Evolutionary conservation across 2,329 filamentous ascomycete genomes (phyloP).

Genomic region (Chrysoporthe puriensis): DNA sequence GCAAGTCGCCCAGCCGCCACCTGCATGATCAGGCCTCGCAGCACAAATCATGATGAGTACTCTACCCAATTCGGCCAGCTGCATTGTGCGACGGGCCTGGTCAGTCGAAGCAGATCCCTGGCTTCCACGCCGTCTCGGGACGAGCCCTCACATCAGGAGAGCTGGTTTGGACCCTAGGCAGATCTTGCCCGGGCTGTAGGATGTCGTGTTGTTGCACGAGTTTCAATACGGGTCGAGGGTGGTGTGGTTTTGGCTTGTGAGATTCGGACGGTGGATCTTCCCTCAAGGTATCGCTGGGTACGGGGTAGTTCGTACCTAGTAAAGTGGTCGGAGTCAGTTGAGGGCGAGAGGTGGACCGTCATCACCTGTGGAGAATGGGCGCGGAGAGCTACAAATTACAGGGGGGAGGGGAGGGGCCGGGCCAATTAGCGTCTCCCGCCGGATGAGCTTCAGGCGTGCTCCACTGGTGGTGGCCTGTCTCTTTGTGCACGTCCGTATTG

Average conservation of each 20-base stretch:
- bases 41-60: slow-evolving; percentile 1
- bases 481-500: slow-evolving; percentile 7
- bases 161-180: slow-evolving; percentile 8
- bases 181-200: slow-evolving; percentile 4
- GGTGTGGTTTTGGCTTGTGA: slow-evolving; percentile 5
- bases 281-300: neutral
- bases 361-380: neutral
- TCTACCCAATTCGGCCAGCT: slow-evolving; percentile 23
- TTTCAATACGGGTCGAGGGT: slow-evolving; percentile 12
- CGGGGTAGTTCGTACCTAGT: neutral
- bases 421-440: neutral
- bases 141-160: slow-evolving; percentile 2
- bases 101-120: slow-evolving; percentile 14
- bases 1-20: neutral
- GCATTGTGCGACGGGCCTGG: slow-evolving; percentile 27
- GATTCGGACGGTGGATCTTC: neutral
- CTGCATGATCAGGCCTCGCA: slow-evolving; percentile 10
- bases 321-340: neutral
- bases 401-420: neutral
- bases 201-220: slow-evolving; percentile 3
- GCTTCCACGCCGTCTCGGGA: slow-evolving; percentile 4
- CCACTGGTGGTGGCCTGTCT: neutral
- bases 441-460: slow-evolving; percentile 5
- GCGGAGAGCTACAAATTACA: neutral
- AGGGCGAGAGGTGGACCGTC: neutral